Conservation (phyloP, 176 grass and related monocot species). For the Tillandsia fasciculata region DNA sequence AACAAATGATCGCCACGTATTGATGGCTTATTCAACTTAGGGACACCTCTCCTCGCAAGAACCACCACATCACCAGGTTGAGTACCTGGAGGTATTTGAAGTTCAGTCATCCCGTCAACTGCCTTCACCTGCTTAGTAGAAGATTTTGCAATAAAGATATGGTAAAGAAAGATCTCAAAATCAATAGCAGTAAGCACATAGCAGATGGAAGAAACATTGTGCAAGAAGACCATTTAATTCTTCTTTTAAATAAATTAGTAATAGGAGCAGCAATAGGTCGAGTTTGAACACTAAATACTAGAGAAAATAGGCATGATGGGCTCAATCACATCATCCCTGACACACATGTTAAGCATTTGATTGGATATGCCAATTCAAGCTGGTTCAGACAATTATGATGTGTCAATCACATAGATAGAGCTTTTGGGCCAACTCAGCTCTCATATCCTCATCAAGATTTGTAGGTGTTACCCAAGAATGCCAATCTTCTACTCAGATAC, state of each 20-base stretch:
- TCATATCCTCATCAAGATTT: too few species aligned
- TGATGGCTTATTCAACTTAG: constrained; percentile 79
- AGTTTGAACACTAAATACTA: neutral
- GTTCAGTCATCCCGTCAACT: constrained; percentile 64
- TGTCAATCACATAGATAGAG: too few species aligned
- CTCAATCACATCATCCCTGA: too few species aligned
- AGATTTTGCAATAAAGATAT: constrained; percentile 12
- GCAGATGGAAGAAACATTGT: constrained; percentile 15
- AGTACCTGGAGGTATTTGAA: constrained; percentile 90
- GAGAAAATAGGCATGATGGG: neutral
- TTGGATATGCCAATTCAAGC: too few species aligned
- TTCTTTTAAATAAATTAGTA: constrained; percentile 23
- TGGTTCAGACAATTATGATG: too few species aligned
- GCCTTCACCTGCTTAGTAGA: constrained; percentile 72
- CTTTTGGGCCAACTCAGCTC: too few species aligned
- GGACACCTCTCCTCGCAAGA: constrained; percentile 84
- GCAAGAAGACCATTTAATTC: neutral
- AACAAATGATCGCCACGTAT: constrained; percentile 93
- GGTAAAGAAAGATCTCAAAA: constrained; percentile 3
- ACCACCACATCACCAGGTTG: constrained; percentile 88
- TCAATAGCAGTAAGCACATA: neutral
- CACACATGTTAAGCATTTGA: too few species aligned
- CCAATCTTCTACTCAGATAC: too few species aligned
- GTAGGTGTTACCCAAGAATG: too few species aligned
- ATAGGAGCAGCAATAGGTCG: constrained; percentile 7